phyloP scores from a whole-genome alignment of 2,329 filamentous ascomycete species.

The Apiospora rasikravindrae region DNA sequence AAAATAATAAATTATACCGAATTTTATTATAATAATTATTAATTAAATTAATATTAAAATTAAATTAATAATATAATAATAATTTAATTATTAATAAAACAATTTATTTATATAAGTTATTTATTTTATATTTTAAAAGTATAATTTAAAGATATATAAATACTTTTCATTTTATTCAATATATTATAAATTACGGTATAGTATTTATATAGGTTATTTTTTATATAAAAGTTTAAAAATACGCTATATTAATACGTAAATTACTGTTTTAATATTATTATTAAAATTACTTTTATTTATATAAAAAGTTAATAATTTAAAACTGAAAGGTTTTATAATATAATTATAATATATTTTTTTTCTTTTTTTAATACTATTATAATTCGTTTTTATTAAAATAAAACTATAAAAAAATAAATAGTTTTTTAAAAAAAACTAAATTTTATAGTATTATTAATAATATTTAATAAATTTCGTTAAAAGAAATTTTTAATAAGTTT shows the following conservation, averaged over 20 bases:
- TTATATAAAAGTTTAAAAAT: not conserved
- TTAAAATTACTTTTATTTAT: not conserved
- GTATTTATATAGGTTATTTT: not conserved
- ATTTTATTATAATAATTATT: not conserved
- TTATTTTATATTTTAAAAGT: not conserved
- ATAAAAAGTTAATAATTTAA: not conserved
- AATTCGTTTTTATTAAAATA: not conserved
- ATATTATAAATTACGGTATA: not conserved
- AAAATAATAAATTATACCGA: not conserved
- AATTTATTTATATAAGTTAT: not conserved
- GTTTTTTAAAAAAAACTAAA: not conserved
- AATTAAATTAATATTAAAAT: not conserved
- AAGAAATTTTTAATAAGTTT: not conserved
- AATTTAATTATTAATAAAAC: not conserved
- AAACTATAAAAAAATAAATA: not conserved
- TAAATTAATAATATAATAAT: not conserved
- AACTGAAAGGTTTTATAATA: not conserved
- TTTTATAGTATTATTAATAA: not conserved
- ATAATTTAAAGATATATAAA: not conserved
- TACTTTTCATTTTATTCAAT: not conserved
- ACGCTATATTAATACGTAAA: not conserved
- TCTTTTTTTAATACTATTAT: not conserved
- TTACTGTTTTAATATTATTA: not conserved
- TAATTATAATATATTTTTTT: not conserved
- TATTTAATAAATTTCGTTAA: not conserved